phyloP scores from a whole-genome alignment of 345 rosid species.

The Arabidopsis suecica region DNA sequence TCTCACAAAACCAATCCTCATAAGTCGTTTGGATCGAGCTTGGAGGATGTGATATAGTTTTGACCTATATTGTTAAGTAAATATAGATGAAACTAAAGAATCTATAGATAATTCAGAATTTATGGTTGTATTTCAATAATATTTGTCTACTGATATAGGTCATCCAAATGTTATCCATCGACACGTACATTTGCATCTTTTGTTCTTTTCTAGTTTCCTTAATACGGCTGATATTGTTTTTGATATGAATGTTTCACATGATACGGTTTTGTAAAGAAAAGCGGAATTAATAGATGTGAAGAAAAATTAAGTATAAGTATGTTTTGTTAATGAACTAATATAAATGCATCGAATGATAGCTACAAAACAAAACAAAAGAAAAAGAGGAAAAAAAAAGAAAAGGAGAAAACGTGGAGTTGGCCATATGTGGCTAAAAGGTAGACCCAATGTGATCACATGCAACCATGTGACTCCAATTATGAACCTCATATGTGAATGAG shows the following conservation, averaged over 20 bases:
- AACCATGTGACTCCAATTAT: slow-evolving; percentile 49
- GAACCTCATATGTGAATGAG: slow-evolving; percentile 46
- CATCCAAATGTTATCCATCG: slow-evolving; percentile 13
- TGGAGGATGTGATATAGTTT: neutral
- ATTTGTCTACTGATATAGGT: neutral
- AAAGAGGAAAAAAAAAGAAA: neutral
- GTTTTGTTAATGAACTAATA: neutral
- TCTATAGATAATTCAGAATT: neutral
- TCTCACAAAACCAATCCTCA: neutral
- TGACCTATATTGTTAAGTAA: neutral
- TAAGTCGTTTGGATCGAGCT: neutral
- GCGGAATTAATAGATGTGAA: neutral
- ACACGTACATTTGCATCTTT: neutral
- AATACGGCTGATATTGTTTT: neutral
- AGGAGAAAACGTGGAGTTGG: slow-evolving; percentile 43
- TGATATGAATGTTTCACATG: slow-evolving; percentile 13
- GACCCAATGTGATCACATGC: slow-evolving; percentile 48
- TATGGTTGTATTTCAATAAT: neutral
- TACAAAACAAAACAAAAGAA: slow-evolving; percentile 36
- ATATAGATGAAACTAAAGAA: neutral
- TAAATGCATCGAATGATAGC: slow-evolving; percentile 40
- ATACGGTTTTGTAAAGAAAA: neutral
- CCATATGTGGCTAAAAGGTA: slow-evolving; percentile 48
- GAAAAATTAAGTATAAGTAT: neutral
- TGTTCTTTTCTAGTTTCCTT: neutral